Evolutionary conservation across 257 asterid genomes (phyloP).

Genomic region (Sherardia arvensis): DNA sequence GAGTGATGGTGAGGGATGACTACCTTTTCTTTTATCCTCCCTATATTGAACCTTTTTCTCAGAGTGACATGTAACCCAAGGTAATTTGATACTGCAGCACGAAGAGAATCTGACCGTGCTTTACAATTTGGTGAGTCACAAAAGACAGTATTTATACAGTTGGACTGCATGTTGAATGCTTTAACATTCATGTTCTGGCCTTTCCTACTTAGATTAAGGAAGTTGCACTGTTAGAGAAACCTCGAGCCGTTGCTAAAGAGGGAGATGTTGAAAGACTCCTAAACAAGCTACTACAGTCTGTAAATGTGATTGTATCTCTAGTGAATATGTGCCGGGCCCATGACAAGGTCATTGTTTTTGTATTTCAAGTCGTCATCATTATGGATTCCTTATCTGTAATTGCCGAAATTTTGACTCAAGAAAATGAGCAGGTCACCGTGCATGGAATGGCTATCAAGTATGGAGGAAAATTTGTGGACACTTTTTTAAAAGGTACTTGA

Average conservation of each 20-base stretch:
- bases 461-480: slow-evolving; percentile 76
- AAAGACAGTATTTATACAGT: background rate
- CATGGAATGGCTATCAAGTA: slow-evolving; percentile 77
- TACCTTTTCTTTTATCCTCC: background rate
- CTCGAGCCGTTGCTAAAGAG: slow-evolving; percentile 37
- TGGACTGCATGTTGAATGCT: background rate
- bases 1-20: slow-evolving; percentile 56
- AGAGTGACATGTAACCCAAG: slow-evolving; percentile 20
- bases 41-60: slow-evolving; percentile 11
- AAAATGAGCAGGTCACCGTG: slow-evolving; percentile 47
- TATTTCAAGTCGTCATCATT: slow-evolving; percentile 7
- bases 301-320: slow-evolving; percentile 58
- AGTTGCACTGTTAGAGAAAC: slow-evolving; percentile 43
- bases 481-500: slow-evolving; percentile 72
- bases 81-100: slow-evolving; percentile 44
- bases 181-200: background rate
- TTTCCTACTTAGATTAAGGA: slow-evolving; percentile 47
- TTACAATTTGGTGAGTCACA: slow-evolving; percentile 55
- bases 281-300: slow-evolving; percentile 53
- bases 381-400: background rate
- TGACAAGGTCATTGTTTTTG: slow-evolving; percentile 39
- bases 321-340: slow-evolving; percentile 60
- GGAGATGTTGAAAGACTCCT: slow-evolving; percentile 43
- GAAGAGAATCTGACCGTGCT: slow-evolving; percentile 64
- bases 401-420: slow-evolving; percentile 13